Evolutionary conservation across 768 basidiomycete genomes (phyloP).

Genomic region (Hypholoma sublateritium): DNA sequence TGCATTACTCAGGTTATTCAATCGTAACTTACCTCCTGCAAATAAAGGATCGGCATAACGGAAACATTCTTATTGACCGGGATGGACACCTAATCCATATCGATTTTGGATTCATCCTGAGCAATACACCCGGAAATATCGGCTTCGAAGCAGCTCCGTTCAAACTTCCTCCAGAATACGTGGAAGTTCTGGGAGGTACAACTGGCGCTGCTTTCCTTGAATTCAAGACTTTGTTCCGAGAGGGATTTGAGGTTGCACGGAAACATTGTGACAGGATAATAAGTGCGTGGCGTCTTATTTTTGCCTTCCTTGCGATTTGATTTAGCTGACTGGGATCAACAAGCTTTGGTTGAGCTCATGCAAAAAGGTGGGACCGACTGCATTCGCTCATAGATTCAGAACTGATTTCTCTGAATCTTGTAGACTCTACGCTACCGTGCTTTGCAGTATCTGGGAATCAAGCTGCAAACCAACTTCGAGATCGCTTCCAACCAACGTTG

Average conservation of each 20-base stretch:
- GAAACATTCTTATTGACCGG: constrained; percentile 94
- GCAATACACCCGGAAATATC: constrained; percentile 95
- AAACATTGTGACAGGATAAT: constrained; percentile 97
- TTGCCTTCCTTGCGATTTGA: neutral
- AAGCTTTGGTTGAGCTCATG: constrained; percentile 90
- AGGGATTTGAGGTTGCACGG: constrained; percentile 90
- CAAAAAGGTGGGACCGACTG: constrained; percentile 72
- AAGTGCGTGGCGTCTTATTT: constrained; percentile 65
- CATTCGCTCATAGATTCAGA: neutral
- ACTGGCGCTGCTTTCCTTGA: constrained; percentile 74
- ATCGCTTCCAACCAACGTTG: constrained; percentile 90
- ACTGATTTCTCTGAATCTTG: neutral
- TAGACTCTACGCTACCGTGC: constrained; percentile 89
- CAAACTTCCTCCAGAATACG: constrained; percentile 92
- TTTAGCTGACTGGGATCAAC: neutral
- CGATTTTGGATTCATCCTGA: constrained; percentile 98
- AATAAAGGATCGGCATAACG: constrained; percentile 98
- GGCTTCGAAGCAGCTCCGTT: constrained; percentile 99
- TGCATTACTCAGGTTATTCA: constrained; percentile 68
- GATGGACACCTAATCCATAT: constrained; percentile 96
- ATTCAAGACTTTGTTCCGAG: constrained; percentile 85
- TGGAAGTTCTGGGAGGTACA: constrained; percentile 92
- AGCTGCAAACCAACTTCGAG: constrained; percentile 83
- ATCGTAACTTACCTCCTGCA: constrained; percentile 95
- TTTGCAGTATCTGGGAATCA: constrained; percentile 90